These are phyloP conservation scores for Gracilaria gracilis DNA, from an alignment of 23 red algal genomes.

Conservation along the genomic window DNA sequence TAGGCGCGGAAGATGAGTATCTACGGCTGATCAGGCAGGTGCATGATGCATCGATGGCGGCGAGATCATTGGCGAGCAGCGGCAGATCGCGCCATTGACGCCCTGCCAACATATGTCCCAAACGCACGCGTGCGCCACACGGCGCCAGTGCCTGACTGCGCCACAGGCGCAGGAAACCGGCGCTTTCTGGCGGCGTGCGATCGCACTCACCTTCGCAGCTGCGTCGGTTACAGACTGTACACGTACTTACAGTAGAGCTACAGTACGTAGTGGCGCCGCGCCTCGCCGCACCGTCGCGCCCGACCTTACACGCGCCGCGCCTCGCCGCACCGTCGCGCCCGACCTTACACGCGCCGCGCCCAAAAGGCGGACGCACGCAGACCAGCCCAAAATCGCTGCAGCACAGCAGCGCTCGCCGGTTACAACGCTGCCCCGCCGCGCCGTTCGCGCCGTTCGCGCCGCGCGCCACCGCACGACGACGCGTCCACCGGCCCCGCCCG, in stretches of 20 bases:
- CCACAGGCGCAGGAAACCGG: neutral
- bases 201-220: neutral
- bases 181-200: neutral
- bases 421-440: neutral
- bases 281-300: too few relatives aligned
- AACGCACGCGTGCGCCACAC: neutral
- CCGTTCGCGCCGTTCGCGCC: neutral
- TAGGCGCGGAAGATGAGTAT: too few relatives aligned
- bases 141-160: neutral
- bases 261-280: too few relatives aligned
- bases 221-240: neutral
- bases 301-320: neutral
- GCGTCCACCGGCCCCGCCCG: neutral
- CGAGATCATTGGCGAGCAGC: neutral
- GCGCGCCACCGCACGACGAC: neutral
- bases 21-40: too few relatives aligned
- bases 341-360: too few relatives aligned
- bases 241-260: too few relatives aligned
- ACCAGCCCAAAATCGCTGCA: neutral
- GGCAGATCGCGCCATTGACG: neutral
- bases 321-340: too few relatives aligned
- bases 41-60: neutral
- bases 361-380: neutral
- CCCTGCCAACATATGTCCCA: too few relatives aligned
- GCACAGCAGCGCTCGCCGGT: neutral